Conservation (phyloP, 2,329 filamentous ascomycete species). For the Cytospora chrysosperma region DNA sequence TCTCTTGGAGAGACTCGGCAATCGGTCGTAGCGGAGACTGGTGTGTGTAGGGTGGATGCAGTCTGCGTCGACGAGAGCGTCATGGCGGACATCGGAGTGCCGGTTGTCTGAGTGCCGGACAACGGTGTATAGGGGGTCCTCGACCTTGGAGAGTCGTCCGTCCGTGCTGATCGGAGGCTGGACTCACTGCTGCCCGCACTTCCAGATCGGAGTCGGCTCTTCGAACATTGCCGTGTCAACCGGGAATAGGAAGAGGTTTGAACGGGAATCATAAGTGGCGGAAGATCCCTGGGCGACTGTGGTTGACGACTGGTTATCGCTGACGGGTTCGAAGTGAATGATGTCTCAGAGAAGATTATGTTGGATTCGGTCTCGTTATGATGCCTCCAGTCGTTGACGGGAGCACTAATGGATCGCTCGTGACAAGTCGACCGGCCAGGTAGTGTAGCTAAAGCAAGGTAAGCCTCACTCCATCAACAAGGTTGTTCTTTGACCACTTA, state of each 20-base stretch:
- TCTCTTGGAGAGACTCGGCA: slow-evolving; percentile 43
- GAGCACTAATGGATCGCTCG: slow-evolving; percentile 64
- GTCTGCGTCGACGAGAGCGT: slow-evolving; percentile 33
- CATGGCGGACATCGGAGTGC: slow-evolving; percentile 45
- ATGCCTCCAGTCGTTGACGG: slow-evolving; percentile 50
- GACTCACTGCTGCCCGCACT: slow-evolving; percentile 42
- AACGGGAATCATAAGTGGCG: slow-evolving; percentile 57
- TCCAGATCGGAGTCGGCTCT: slow-evolving; percentile 47
- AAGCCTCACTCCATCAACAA: slow-evolving; percentile 21
- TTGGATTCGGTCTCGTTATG: slow-evolving; percentile 32
- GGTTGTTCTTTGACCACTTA: slow-evolving; percentile 42
- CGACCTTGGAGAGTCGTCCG: slow-evolving; percentile 47
- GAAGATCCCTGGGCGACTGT: slow-evolving; percentile 53
- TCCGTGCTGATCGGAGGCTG: slow-evolving; percentile 40
- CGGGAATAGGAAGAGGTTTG: slow-evolving; percentile 34
- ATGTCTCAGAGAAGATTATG: not conserved
- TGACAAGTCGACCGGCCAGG: slow-evolving; percentile 64
- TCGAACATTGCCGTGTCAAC: slow-evolving; percentile 40
- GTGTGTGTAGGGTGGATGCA: slow-evolving; percentile 45
- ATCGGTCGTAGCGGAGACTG: slow-evolving; percentile 50
- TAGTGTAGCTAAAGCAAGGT: slow-evolving; percentile 57
- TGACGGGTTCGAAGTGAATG: slow-evolving; percentile 8
- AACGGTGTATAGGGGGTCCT: slow-evolving; percentile 47
- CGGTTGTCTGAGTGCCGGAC: slow-evolving; percentile 42
- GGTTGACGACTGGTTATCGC: slow-evolving; percentile 36